Evolutionary conservation across 768 basidiomycete species (phyloP), one percentile per base, ranked within the genome.

Genomic region (Grammothele lineata): DNA sequence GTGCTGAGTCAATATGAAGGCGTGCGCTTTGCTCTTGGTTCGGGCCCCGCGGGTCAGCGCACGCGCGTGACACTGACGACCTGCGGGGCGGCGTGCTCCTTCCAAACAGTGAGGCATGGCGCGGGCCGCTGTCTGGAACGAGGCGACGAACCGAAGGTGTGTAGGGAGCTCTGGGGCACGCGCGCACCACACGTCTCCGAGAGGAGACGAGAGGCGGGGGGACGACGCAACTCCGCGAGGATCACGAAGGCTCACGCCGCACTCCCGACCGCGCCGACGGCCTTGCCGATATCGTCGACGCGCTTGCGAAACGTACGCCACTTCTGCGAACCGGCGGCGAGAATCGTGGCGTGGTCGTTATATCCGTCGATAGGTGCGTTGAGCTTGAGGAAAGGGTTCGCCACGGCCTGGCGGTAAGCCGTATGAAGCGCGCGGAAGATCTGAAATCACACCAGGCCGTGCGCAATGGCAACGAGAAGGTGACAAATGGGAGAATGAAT

Each of bases 341-440:
- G 71, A 41, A 81, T 72, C 9, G 76, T 72, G 1, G 72, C 66
- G 36, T 76, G 75, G 53, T 87, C 85, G 51, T 64, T 66, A 8
- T 62, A 62, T 5, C 65, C 64, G 32, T 83, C 81, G 1, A 66
- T 57, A 3, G 76, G 62, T 17, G 70, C 65, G 51, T 80, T 72
- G n/a, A 87, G 70, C 49, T 75, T 83, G 43, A 92, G 71, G 68
- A 95, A 93, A 2, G 92, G 92, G 57, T 94, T 93, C 34, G 88
- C 85, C 39, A 90, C 75, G 19, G 92, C 78, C 27, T 77, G 74
- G 54, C 90, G 87, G 66, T 92, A 92, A 0, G 89, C 87, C 71
- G 88, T 86, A 60, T 95, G 92, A 43, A 94, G 64, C 8, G 92
- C 89, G 60, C 85, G 87, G 74, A 92, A 93, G 34, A 89, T 80